These are phyloP conservation scores for Tuber microsphaerosporum DNA, from an alignment of 495 filamentous ascomycete genomes.

Conservation along the genomic window DNA sequence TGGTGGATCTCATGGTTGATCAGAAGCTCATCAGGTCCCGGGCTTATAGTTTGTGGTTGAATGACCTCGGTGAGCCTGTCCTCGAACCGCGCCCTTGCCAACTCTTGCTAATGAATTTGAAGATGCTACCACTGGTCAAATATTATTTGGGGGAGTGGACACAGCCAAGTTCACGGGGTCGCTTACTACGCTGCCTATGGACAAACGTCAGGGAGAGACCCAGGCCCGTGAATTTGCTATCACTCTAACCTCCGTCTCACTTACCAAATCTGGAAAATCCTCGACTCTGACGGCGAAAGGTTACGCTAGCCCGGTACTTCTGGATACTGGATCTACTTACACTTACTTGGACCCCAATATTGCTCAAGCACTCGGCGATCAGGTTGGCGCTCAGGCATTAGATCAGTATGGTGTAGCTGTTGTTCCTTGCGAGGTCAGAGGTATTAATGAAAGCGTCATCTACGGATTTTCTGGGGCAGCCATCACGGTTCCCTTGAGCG, in stretches of 20 bases:
- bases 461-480: slow-evolving; percentile 62
- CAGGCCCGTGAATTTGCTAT: slow-evolving; percentile 65
- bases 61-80: slow-evolving; percentile 55
- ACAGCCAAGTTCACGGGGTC: slow-evolving; percentile 65
- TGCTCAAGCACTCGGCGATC: slow-evolving; percentile 56
- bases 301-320: slow-evolving; percentile 61
- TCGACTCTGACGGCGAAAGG: slow-evolving; percentile 47
- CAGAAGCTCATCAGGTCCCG: slow-evolving; percentile 65
- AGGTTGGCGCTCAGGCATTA: slow-evolving; percentile 55
- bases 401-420: slow-evolving; percentile 54
- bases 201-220: slow-evolving; percentile 53
- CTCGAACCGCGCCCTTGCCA: not conserved
- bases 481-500: slow-evolving; percentile 66
- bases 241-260: slow-evolving; percentile 58
- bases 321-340: slow-evolving; percentile 88
- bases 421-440: slow-evolving; percentile 64
- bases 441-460: slow-evolving; percentile 53
- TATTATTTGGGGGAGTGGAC: slow-evolving; percentile 90
- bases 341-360: slow-evolving; percentile 75
- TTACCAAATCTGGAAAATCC: slow-evolving; percentile 42
- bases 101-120: slow-evolving; percentile 6
- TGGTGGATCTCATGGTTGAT: slow-evolving; percentile 66
- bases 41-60: slow-evolving; percentile 84
- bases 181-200: slow-evolving; percentile 70
- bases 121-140: slow-evolving; percentile 65